Conservation (phyloP, 2,329 filamentous ascomycete species). For the Hawksworthiomyces lignivorus region DNA sequence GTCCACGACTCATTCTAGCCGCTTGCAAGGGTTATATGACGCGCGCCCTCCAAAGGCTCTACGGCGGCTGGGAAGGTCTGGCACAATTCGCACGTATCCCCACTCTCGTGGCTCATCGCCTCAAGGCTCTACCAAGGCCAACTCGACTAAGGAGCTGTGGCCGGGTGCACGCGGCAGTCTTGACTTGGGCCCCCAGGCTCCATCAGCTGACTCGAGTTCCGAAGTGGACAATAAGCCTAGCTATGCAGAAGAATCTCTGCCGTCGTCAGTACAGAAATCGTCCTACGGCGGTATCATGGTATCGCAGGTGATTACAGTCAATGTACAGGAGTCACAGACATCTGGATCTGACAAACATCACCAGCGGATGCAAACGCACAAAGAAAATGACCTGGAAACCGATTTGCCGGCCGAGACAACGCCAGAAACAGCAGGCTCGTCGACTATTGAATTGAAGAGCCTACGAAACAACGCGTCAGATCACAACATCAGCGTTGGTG, state of each 20-base stretch:
- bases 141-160: conserved; percentile 11
- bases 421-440: neutral
- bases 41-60: neutral
- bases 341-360: neutral
- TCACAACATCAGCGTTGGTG: conserved; percentile 5
- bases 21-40: no score
- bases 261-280: no score
- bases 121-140: conserved; percentile 1
- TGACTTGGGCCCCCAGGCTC: conserved; percentile 2
- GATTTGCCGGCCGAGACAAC: neutral
- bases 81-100: neutral
- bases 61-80: neutral
- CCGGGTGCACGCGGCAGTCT: conserved; percentile 1
- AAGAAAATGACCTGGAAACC: neutral
- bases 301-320: conserved; percentile 11
- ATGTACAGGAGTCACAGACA: conserved; percentile 1
- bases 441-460: no score
- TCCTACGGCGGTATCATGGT: conserved; percentile 13
- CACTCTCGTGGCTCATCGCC: conserved; percentile 7
- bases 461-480: no score
- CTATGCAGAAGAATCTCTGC: neutral
- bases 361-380: neutral
- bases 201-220: neutral
- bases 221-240: neutral
- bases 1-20: neutral